phyloP scores from a whole-genome alignment of 306 rosid genomes.

The Clitoria ternatea region DNA sequence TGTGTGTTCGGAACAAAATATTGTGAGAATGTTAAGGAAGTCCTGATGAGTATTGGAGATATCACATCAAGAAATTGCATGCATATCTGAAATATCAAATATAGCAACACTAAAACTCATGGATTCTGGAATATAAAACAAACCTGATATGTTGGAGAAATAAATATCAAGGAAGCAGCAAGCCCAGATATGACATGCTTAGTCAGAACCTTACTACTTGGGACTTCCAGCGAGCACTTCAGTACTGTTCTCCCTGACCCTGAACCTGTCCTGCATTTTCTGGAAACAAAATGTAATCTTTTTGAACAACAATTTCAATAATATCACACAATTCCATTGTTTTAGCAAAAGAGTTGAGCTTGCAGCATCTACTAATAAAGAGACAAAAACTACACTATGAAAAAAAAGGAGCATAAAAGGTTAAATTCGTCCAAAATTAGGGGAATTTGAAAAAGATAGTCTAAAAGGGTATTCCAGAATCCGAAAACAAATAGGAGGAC shows the following conservation, averaged over 20 bases:
- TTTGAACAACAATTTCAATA: background rate
- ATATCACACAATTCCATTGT: background rate
- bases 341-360: background rate
- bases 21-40: background rate
- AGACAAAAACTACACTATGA: background rate
- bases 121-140: constrained; percentile 17
- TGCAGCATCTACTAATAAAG: background rate
- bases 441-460: background rate
- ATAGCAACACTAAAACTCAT: background rate
- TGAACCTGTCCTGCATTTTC: constrained; percentile 46
- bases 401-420: background rate
- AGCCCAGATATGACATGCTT: constrained; percentile 59
- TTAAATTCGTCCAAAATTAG: background rate
- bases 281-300: constrained; percentile 21
- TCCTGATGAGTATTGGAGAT: background rate
- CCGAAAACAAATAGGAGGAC: background rate
- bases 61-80: constrained; percentile 7
- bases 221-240: constrained; percentile 49
- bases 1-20: no score
- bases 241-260: constrained; percentile 41
- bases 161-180: constrained; percentile 66
- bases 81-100: background rate
- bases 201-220: constrained; percentile 47
- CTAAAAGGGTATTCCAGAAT: background rate
- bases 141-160: constrained; percentile 75